A percentile compares a stretch with the other conserved stretches of the same genome.
phyloP scores from a whole-genome alignment of 768 basidiomycete species.

The Leucosporidium creatinivorum region DNA sequence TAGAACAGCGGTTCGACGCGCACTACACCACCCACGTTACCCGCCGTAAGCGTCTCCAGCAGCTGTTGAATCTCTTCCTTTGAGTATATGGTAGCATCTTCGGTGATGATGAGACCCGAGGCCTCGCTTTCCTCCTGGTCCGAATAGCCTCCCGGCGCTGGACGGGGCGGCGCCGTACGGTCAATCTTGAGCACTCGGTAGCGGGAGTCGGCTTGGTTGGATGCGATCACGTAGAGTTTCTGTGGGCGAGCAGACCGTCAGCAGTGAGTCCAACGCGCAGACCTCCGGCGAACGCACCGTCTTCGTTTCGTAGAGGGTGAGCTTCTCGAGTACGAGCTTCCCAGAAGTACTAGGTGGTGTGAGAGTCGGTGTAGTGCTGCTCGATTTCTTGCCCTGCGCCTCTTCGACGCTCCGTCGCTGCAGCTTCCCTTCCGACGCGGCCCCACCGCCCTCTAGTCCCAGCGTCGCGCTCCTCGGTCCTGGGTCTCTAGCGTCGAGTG shows the following conservation, averaged over 20 bases:
- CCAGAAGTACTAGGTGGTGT: no score
- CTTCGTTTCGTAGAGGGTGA: conserved; percentile 87
- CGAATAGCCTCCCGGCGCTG: background rate
- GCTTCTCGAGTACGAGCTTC: conserved; percentile 56
- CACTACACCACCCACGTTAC: conserved; percentile 85
- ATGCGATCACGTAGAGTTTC: conserved; percentile 86
- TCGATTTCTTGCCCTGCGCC: no score
- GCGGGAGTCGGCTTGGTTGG: conserved; percentile 75
- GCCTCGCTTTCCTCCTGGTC: conserved; percentile 3
- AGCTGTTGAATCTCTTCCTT: conserved; percentile 82
- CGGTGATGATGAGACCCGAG: conserved; percentile 46
- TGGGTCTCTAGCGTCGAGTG: no score
- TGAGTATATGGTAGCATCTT: conserved; percentile 82
- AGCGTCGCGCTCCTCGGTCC: no score
- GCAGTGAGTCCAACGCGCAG: background rate
- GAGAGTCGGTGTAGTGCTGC: no score
- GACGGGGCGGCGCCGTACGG: conserved; percentile 41
- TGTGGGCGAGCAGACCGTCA: background rate
- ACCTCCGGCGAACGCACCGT: conserved; percentile 41
- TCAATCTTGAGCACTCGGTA: conserved; percentile 93
- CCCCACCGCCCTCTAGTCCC: no score
- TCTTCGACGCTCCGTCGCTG: no score
- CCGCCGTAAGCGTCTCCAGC: conserved; percentile 91
- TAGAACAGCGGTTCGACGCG: conserved; percentile 64
- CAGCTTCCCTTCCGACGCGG: no score